Evolutionary conservation across 805 yeast genomes (phyloP).

Genomic region (Candida jianshihensis): DNA sequence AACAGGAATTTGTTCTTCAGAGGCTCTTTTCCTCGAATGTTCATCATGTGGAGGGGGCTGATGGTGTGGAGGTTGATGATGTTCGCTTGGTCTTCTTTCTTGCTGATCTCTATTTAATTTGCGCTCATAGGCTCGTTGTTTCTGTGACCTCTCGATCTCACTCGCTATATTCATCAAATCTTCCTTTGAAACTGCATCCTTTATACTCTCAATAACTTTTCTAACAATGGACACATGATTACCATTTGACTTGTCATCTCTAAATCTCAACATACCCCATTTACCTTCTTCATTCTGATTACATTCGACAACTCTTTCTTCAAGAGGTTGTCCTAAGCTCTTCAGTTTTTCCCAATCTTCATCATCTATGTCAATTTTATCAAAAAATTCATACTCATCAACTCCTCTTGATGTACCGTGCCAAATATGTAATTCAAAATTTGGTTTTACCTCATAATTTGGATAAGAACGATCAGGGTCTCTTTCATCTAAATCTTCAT

Average conservation of each 20-base stretch:
- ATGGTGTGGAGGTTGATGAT: conserved; percentile 5
- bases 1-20: neutral
- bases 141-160: conserved; percentile 56
- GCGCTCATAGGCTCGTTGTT: conserved; percentile 38
- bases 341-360: conserved; percentile 80
- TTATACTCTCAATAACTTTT: conserved; percentile 76
- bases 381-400: conserved; percentile 56
- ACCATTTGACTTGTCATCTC: conserved; percentile 89
- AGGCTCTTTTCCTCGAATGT: neutral
- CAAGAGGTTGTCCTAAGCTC: conserved; percentile 66
- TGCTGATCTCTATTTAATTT: conserved; percentile 5
- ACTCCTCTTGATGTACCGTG: conserved; percentile 62
- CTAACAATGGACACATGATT: conserved; percentile 78
- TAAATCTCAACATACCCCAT: conserved; percentile 82
- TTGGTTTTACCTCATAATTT: conserved; percentile 79
- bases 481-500: conserved; percentile 49
- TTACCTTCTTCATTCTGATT: conserved; percentile 50
- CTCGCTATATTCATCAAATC: conserved; percentile 58
- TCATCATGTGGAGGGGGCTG: neutral
- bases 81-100: neutral
- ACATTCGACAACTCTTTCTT: conserved; percentile 86
- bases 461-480: conserved; percentile 69
- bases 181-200: conserved; percentile 77
- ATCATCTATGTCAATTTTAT: conserved; percentile 52
- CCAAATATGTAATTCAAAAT: conserved; percentile 67